phyloP scores from a whole-genome alignment of 2,329 filamentous ascomycete species.

The Stenocarpella maydis region DNA sequence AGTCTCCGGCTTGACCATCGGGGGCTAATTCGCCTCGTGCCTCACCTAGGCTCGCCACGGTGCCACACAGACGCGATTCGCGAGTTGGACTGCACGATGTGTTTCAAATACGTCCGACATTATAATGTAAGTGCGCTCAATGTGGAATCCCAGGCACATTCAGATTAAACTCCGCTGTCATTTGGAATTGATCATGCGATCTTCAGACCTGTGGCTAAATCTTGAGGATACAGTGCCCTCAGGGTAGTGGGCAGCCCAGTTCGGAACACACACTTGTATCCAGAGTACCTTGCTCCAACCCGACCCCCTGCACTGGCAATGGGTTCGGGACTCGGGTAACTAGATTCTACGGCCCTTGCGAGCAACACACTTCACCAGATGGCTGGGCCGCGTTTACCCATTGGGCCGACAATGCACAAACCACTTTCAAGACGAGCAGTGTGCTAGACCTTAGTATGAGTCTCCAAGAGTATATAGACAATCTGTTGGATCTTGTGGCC shows the following conservation, averaged over 20 bases:
- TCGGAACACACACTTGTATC: not conserved
- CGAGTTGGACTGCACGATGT: not conserved
- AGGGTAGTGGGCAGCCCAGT: not conserved
- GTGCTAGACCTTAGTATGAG: not conserved
- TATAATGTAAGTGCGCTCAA: not conserved
- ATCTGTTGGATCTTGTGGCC: not conserved
- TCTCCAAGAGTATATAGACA: not conserved
- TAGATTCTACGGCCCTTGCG: not conserved
- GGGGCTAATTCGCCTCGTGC: not conserved
- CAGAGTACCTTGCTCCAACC: slow-evolving; percentile 16
- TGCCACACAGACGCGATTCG: not conserved
- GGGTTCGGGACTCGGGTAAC: not conserved
- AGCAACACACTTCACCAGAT: not conserved
- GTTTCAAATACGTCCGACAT: not conserved
- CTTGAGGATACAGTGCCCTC: slow-evolving; percentile 2
- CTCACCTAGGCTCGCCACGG: not conserved
- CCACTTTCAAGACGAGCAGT: not conserved
- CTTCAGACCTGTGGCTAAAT: not conserved
- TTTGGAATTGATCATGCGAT: too few relatives aligned
- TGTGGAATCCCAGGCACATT: not conserved
- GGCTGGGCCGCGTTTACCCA: not conserved
- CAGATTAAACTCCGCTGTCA: too few relatives aligned
- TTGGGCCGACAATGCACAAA: not conserved
- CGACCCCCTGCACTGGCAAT: not conserved
- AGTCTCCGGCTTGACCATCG: not conserved